Percentiles rank a stretch among this genome's conserved stretches.
phyloP scores from a whole-genome alignment of 345 rosid genomes.

The Mallotus nudiflorus region DNA sequence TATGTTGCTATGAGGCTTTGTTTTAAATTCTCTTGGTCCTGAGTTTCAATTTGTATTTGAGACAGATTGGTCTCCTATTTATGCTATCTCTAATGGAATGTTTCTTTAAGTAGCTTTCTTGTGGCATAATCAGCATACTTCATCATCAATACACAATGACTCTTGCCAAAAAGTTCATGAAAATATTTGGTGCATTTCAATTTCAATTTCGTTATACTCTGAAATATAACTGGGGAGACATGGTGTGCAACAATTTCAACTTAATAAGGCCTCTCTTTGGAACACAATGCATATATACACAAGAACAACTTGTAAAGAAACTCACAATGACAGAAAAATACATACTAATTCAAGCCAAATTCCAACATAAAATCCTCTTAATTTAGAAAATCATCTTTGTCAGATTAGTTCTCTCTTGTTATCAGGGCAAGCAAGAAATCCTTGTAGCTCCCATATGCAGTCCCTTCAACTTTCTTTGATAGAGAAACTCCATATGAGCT shows the following conservation, averaged over 20 bases:
- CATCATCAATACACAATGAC: no score
- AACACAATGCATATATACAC: not conserved
- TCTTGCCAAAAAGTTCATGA: no score
- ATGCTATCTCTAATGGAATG: not conserved
- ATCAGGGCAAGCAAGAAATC: conserved; percentile 64
- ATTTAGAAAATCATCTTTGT: not conserved
- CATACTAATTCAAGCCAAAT: not conserved
- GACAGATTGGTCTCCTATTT: not conserved
- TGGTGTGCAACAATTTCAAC: conserved; percentile 1
- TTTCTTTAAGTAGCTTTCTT: not conserved
- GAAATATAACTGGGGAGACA: not conserved
- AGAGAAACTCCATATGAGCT: conserved; percentile 46
- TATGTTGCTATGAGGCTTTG: not conserved
- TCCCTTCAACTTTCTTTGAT: conserved; percentile 45
- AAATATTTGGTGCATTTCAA: no score
- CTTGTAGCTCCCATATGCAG: conserved; percentile 72
- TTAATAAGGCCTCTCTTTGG: not conserved
- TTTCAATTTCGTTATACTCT: no score
- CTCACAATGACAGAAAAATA: not conserved
- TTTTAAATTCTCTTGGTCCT: not conserved
- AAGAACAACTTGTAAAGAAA: not conserved
- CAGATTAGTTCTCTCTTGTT: conserved; percentile 42
- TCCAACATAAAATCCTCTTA: conserved; percentile 11
- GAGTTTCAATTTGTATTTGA: not conserved
- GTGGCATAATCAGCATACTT: not conserved